Evolutionary conservation across 331 rosid species (phyloP), one percentile per base, ranked within the genome.

Genomic region (Pyracantha coccinea): DNA sequence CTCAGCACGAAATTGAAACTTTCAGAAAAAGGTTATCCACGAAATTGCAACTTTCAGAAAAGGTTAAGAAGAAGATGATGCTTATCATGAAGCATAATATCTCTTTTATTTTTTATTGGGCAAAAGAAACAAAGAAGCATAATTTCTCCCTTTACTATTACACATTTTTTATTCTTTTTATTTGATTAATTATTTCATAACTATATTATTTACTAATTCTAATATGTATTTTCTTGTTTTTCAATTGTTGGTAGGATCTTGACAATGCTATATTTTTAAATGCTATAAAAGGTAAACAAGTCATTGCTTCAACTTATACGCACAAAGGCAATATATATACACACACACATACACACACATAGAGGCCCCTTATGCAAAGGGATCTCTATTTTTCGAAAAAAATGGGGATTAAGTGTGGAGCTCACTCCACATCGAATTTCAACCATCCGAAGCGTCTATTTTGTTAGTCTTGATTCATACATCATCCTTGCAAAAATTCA

Each of bases 251-350:
- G 47, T 53, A 73, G 82, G 79, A 77, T 75, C 77, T 82, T 63
- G 72, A 12, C 82, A 73, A 61, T 44, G 55, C 45, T 17, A 73
- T 77, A 47, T 73, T 75, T 53, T 7, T 14, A 44, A 74, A 75
- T 63, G 80, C 80, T 12, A 53, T 82, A 13, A 63, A 62, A 61
- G 85, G 85, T 82, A 61, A 73, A 27, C 28, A n/a, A 6, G 6
- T 44, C 24, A 44, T 13, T 61, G 50, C 16, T 12, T 41, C 50
- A 41, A 41, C 50, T 41, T 41, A 12, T 41, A 41, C 50, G 12
- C 50, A 41, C 50, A 41, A 41, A 41, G 15, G 5, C 47, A 41
- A 41, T 41, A 41, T 41, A 41, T 2, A 9, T 35, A 50, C 55
- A 50, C 13, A 17, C 24, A 6, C 25, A n/a, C 12, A 1, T 45